These are phyloP conservation scores for Pterocarpus santalinus DNA, from an alignment of 306 rosid genomes.

Conservation along the genomic window DNA sequence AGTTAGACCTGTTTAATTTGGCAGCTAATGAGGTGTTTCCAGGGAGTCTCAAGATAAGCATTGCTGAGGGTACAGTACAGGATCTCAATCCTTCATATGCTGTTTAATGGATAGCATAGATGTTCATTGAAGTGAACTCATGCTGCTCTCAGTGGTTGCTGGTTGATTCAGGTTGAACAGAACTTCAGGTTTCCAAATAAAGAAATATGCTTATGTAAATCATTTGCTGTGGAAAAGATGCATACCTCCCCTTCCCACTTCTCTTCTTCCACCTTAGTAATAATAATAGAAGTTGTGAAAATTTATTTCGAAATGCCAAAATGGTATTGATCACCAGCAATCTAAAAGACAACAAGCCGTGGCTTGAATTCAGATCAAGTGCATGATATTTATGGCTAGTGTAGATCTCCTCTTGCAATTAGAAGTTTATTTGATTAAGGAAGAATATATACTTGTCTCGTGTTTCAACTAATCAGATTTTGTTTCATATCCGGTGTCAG, in stretches of 20 bases:
- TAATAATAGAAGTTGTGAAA: neutral
- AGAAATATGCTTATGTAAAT: constrained; percentile 28
- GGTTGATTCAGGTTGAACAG: constrained; percentile 21
- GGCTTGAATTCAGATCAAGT: constrained; percentile 14
- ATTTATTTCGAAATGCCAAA: constrained; percentile 8
- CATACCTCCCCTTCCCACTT: neutral
- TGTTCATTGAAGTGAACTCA: constrained; percentile 49
- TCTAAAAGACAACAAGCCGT: neutral
- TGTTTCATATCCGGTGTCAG: too few relatives aligned
- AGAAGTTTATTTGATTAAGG: neutral
- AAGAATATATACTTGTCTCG: neutral
- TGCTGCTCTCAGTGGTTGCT: constrained; percentile 31
- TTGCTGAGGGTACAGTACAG: constrained; percentile 35
- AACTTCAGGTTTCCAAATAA: constrained; percentile 34
- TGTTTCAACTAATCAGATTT: neutral
- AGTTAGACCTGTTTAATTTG: constrained; percentile 34
- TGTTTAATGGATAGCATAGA: constrained; percentile 28
- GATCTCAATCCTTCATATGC: constrained; percentile 31
- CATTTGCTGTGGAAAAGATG: constrained; percentile 2
- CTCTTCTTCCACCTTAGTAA: constrained; percentile 3
- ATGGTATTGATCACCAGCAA: constrained; percentile 19
- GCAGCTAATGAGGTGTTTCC: constrained; percentile 45
- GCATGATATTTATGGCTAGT: neutral
- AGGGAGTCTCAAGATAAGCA: constrained; percentile 44
- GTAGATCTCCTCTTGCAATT: neutral